Evolutionary conservation across 352 stramenopile species (phyloP).

Genomic region (Phytophthora vignae): DNA sequence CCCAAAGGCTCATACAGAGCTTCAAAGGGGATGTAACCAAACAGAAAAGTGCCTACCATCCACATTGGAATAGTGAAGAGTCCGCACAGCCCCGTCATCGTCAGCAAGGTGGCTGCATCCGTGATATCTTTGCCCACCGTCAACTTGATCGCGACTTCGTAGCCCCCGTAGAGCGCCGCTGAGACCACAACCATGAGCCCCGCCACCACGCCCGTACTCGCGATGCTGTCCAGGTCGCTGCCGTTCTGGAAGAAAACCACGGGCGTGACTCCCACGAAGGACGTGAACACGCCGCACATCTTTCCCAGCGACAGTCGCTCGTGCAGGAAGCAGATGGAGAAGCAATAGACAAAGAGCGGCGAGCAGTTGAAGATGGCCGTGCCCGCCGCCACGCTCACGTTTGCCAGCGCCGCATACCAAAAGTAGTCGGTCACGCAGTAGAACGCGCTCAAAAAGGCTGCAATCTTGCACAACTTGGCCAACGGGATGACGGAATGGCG

Average conservation of each 20-base stretch:
- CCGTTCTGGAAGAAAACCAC: constrained; percentile 56
- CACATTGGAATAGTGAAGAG: constrained; percentile 60
- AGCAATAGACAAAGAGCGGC: constrained; percentile 72
- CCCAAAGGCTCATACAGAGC: constrained; percentile 54
- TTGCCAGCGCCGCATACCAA: constrained; percentile 63
- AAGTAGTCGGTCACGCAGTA: constrained; percentile 69
- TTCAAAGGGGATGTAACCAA: constrained; percentile 44
- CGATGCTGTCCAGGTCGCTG: constrained; percentile 35
- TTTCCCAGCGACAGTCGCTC: constrained; percentile 52
- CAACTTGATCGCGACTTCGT: constrained; percentile 60
- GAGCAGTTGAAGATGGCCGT: constrained; percentile 70
- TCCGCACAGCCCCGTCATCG: constrained; percentile 52
- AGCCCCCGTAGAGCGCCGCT: constrained; percentile 54
- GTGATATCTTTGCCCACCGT: constrained; percentile 48
- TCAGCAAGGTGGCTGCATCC: constrained; percentile 55
- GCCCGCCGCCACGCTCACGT: constrained; percentile 55
- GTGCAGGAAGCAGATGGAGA: constrained; percentile 64
- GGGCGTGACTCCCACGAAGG: constrained; percentile 55
- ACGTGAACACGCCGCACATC: constrained; percentile 52
- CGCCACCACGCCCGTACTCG: constrained; percentile 41
- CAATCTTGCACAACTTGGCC: constrained; percentile 29
- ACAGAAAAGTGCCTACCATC: constrained; percentile 44
- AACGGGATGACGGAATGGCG: constrained; percentile 51
- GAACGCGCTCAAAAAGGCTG: constrained; percentile 49
- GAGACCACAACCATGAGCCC: constrained; percentile 56